phyloP scores from a whole-genome alignment of 371 early-diverging fungal genomes.

The Lichtheimia ramosa region DNA sequence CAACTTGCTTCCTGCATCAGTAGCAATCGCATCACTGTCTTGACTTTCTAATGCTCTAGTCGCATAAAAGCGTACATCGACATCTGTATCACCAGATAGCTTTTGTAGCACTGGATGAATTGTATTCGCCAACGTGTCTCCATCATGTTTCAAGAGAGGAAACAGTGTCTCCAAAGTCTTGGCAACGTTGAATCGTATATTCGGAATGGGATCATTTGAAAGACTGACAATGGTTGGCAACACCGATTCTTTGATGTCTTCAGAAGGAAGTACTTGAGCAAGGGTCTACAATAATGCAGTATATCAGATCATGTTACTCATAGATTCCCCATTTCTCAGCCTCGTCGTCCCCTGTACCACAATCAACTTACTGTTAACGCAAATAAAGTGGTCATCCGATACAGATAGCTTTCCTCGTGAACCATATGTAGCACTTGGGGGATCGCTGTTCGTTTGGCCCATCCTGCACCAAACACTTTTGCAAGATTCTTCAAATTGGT shows the following conservation, averaged over 20 bases:
- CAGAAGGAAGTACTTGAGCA: constrained; percentile 81
- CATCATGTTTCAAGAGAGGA: constrained; percentile 69
- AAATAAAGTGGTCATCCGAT: constrained; percentile 95
- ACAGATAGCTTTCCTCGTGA: constrained; percentile 86
- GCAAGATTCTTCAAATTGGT: constrained; percentile 87
- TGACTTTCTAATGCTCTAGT: constrained; percentile 66
- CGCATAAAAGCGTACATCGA: constrained; percentile 92
- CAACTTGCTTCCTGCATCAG: too few species aligned
- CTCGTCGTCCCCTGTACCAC: too few species aligned
- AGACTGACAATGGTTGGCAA: constrained; percentile 87
- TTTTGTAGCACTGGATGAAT: constrained; percentile 82
- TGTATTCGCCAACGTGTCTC: constrained; percentile 56
- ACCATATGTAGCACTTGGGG: constrained; percentile 92
- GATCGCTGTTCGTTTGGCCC: constrained; percentile 91
- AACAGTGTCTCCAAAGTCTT: constrained; percentile 87
- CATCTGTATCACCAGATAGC: constrained; percentile 84
- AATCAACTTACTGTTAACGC: constrained; percentile 77
- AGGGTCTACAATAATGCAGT: constrained; percentile 60
- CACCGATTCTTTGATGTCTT: constrained; percentile 85
- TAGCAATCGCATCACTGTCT: neutral
- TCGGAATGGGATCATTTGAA: constrained; percentile 93
- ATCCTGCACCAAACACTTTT: constrained; percentile 94
- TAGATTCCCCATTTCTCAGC: too few species aligned
- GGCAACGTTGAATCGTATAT: constrained; percentile 98
- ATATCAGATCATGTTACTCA: too few species aligned